Evolutionary conservation across 2,329 filamentous ascomycete genomes (phyloP), one percentile per base, ranked within the genome.

Genomic region (Sporothrix luriei): DNA sequence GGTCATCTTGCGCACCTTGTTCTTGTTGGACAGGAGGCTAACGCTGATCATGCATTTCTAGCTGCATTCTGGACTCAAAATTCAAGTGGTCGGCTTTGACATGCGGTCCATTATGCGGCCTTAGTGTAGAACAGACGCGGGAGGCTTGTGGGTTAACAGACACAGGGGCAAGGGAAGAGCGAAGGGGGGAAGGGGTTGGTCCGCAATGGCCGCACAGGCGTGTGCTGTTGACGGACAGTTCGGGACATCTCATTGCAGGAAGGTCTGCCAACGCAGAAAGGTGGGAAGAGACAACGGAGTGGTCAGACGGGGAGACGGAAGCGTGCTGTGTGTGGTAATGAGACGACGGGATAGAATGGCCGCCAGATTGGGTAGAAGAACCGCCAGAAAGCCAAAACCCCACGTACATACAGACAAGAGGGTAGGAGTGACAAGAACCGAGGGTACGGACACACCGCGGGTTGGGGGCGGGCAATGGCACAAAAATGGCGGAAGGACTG

Each of bases 41-140:
- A 49, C 29, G 48, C 48, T 52, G 48, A 24, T 9, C 62, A 52
- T 66, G 62, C 62, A 66, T 66, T 52, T 52, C 48, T 66, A 66
- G 62, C 62, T 66, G 62, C 62, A 52, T 66, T 48, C 9, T 7
- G 62, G 62, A 14, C 19, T 51, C 48, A 24, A 48, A 16, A 7
- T 49, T 24, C 61, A 33, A 33, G 61, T 43, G 24, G 61, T 33
- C 43, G 16, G 13, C 43, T 10, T 61, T 13, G 16, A 57, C 2
- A 10, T 57, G 38, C 57, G 21, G 38, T 38, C 54, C 19, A 57
- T 55, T 13, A 11, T 62, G 57, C 57, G 55, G 19, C 43, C 43
- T 48, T 14, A 21, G 55, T 40, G 55, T 24, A 61, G 33, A 61
- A 61, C 40, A 2, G 55, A 33, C 55, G 33, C n/a, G 33, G 55